Conservation (phyloP, 345 rosid genomes). For the Moricandia arvensis region DNA sequence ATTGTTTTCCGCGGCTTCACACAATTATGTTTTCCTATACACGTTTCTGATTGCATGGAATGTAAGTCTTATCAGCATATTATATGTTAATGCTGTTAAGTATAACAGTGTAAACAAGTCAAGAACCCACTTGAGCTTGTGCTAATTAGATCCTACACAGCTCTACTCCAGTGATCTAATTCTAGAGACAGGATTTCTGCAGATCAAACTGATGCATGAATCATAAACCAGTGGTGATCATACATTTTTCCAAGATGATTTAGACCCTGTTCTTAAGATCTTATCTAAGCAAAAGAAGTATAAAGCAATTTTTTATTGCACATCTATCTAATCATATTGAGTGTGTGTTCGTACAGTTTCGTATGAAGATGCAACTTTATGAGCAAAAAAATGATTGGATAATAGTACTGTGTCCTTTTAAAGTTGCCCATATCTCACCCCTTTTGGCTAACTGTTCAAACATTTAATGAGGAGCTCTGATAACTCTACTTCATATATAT, state of each 20-base stretch:
- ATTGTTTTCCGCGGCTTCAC: no score
- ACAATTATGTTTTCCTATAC: no score
- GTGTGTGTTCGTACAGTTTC: constrained; percentile 64
- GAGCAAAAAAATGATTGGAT: constrained; percentile 32
- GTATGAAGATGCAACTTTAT: constrained; percentile 29
- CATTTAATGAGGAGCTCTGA: constrained; percentile 44
- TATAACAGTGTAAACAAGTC: not conserved
- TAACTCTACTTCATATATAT: constrained; percentile 34
- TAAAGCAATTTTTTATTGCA: not conserved
- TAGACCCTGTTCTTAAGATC: constrained; percentile 47
- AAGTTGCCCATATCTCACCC: constrained; percentile 29
- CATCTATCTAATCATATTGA: constrained; percentile 21
- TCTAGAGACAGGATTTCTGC: constrained; percentile 3
- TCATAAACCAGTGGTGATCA: constrained; percentile 24
- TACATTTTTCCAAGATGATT: constrained; percentile 47
- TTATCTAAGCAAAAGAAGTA: constrained; percentile 37
- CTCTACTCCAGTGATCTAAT: not conserved
- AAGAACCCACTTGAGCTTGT: constrained; percentile 14
- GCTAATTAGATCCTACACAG: constrained; percentile 1
- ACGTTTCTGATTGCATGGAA: no score
- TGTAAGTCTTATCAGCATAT: no score
- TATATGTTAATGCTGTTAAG: no score
- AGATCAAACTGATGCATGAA: constrained; percentile 26
- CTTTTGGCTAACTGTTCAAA: constrained; percentile 45
- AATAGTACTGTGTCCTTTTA: constrained; percentile 17